Conservation (phyloP, 2,329 filamentous ascomycete genomes). For the Neofusicoccum kwambonambiense region DNA sequence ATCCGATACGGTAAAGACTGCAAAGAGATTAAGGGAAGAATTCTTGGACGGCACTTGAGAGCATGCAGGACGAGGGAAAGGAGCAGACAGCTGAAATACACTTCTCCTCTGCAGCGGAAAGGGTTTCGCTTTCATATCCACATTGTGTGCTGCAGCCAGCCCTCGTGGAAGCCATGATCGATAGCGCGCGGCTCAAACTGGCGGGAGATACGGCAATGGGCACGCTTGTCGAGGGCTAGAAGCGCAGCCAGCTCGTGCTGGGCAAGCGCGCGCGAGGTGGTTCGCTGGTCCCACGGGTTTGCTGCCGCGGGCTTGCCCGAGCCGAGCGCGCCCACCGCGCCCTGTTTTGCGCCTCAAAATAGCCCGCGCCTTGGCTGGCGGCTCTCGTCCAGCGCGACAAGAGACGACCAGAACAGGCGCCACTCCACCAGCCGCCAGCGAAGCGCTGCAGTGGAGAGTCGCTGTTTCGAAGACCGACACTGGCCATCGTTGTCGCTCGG, state of each 20-base stretch:
- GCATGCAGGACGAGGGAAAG: neutral
- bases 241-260: neutral
- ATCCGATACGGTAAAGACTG: neutral
- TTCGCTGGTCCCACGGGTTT: neutral
- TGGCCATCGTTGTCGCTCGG: neutral
- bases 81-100: neutral
- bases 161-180: constrained; percentile 3
- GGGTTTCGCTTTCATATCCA: constrained; percentile 10
- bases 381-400: neutral
- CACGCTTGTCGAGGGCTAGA: constrained; percentile 1
- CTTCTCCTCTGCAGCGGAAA: neutral
- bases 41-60: neutral
- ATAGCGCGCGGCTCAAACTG: constrained; percentile 13
- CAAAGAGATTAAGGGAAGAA: neutral
- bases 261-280: constrained; percentile 11
- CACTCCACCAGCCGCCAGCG: neutral
- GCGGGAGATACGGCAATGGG: neutral
- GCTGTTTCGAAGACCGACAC: neutral
- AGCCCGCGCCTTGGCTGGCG: neutral
- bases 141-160: constrained; percentile 1
- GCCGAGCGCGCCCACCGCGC: neutral
- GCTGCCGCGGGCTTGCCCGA: neutral
- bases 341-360: neutral
- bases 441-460: constrained; percentile 7
- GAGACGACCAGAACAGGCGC: neutral